Percentiles rank a stretch among this genome's conserved stretches.
Evolutionary conservation across 352 stramenopile genomes (phyloP).

Genomic region (Pythium apleroticum): DNA sequence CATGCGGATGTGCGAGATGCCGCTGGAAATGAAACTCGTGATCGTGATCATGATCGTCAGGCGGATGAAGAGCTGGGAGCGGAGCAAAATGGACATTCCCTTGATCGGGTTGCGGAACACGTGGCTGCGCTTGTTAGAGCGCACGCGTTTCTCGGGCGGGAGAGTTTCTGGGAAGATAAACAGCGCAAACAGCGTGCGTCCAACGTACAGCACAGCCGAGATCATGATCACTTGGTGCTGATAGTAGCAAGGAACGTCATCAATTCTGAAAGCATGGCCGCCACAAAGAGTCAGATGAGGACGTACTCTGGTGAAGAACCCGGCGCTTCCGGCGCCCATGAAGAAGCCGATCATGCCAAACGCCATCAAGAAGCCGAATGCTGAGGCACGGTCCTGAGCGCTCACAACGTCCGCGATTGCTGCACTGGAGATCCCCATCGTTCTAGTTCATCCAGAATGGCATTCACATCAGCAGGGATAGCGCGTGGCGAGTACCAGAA

Average conservation of each 20-base stretch:
- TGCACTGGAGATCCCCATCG: constrained; percentile 53
- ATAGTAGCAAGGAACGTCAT: not conserved
- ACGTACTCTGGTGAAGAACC: constrained; percentile 52
- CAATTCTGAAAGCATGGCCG: not conserved
- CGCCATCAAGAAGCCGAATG: constrained; percentile 63
- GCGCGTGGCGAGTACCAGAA: no score
- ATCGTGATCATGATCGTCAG: constrained; percentile 67
- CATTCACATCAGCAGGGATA: constrained; percentile 2
- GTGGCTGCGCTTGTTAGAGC: constrained; percentile 28
- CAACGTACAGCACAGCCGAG: constrained; percentile 43
- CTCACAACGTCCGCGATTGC: constrained; percentile 62
- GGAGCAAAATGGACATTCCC: constrained; percentile 68
- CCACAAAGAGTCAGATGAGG: not conserved
- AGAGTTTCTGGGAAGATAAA: constrained; percentile 68
- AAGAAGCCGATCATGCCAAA: constrained; percentile 58
- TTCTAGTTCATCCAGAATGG: constrained; percentile 29
- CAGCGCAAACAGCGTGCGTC: constrained; percentile 50
- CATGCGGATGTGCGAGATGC: constrained; percentile 57
- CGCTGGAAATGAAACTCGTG: constrained; percentile 62
- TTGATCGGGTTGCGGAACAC: constrained; percentile 56
- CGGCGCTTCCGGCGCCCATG: constrained; percentile 46
- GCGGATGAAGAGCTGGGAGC: constrained; percentile 56
- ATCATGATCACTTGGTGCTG: constrained; percentile 55
- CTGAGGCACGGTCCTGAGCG: constrained; percentile 45
- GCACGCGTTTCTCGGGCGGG: constrained; percentile 30